Evolutionary conservation across 352 stramenopile genomes (phyloP).

Genomic region (Pythium angustatum): DNA sequence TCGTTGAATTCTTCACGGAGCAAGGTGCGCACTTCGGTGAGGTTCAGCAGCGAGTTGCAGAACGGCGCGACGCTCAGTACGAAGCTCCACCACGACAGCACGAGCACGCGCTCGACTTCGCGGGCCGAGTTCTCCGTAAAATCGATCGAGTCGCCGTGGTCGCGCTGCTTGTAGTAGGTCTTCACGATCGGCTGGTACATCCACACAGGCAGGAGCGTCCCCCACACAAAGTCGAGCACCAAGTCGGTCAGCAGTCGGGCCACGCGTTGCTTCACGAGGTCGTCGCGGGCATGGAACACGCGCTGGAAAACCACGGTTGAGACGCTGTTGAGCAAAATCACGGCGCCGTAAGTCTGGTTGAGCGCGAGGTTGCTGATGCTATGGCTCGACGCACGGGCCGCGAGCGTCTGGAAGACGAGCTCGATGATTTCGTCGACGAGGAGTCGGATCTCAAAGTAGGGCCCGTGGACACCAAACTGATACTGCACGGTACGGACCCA

Average conservation of each 20-base stretch:
- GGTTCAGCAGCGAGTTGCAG: constrained; percentile 14
- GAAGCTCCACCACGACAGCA: constrained; percentile 17
- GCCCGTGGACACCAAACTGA: neutral
- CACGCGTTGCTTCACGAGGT: constrained; percentile 6
- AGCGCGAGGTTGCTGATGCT: constrained; percentile 19
- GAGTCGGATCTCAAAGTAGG: constrained; percentile 17
- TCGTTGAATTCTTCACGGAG: neutral
- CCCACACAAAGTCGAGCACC: constrained; percentile 20
- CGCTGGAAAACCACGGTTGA: constrained; percentile 2
- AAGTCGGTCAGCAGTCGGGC: constrained; percentile 9
- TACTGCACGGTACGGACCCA: neutral
- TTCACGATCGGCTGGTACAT: constrained; percentile 26
- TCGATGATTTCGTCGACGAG: constrained; percentile 7
- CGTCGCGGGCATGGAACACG: neutral
- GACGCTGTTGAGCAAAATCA: constrained; percentile 19
- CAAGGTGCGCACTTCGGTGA: constrained; percentile 10
- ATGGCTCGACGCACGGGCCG: constrained; percentile 3
- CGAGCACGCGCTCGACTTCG: constrained; percentile 17
- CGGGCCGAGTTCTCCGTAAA: constrained; percentile 14
- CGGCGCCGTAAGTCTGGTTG: constrained; percentile 17
- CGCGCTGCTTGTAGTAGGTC: constrained; percentile 5
- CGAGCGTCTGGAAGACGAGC: constrained; percentile 9
- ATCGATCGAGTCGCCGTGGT: constrained; percentile 16
- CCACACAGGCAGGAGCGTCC: constrained; percentile 18
- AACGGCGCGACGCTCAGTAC: constrained; percentile 19